These are phyloP conservation scores for Stellera chamaejasme DNA, from an alignment of 345 rosid genomes.

Conservation along the genomic window DNA sequence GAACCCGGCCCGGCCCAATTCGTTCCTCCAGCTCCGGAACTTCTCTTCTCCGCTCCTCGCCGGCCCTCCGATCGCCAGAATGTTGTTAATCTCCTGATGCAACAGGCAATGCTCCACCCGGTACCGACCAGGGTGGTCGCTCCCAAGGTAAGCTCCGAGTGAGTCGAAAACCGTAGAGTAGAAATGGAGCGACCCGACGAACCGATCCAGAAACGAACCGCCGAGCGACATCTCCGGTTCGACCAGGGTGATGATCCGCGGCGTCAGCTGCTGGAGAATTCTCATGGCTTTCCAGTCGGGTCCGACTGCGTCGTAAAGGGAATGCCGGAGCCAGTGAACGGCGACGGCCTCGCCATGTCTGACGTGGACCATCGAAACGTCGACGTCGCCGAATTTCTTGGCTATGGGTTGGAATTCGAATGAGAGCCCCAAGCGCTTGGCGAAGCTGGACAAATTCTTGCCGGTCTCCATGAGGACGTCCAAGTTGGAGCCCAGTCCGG, in stretches of 20 bases:
- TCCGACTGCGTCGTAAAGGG: slow-evolving; percentile 50
- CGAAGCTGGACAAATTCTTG: slow-evolving; percentile 50
- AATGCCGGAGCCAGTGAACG: slow-evolving; percentile 65
- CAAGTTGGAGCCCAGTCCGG: slow-evolving; percentile 50
- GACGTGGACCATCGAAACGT: slow-evolving; percentile 21
- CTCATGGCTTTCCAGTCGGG: slow-evolving; percentile 52
- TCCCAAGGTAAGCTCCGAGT: slow-evolving; percentile 30
- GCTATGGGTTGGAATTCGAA: slow-evolving; percentile 62
- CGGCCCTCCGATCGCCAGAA: slow-evolving; percentile 60
- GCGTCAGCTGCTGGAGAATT: slow-evolving; percentile 36
- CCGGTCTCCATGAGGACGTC: slow-evolving; percentile 50
- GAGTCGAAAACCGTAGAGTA: slow-evolving; percentile 61
- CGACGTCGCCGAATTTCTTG: slow-evolving; percentile 48
- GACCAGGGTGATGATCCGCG: slow-evolving; percentile 41
- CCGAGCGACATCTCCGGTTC: slow-evolving; percentile 53
- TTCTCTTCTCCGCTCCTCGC: slow-evolving; percentile 66
- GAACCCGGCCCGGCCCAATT: slow-evolving; percentile 26
- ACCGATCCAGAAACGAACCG: slow-evolving; percentile 55
- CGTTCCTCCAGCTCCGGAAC: slow-evolving; percentile 45
- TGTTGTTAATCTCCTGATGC: slow-evolving; percentile 48
- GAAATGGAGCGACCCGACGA: slow-evolving; percentile 56
- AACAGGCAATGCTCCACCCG: slow-evolving; percentile 44
- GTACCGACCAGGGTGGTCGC: slow-evolving; percentile 37
- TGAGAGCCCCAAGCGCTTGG: slow-evolving; percentile 46
- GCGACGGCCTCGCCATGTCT: slow-evolving; percentile 42